A percentile compares a stretch with the other conserved stretches of the same genome.
These are phyloP conservation scores for Neoboletus subvelutipes DNA, from an alignment of 768 basidiomycete species.

Conservation along the genomic window DNA sequence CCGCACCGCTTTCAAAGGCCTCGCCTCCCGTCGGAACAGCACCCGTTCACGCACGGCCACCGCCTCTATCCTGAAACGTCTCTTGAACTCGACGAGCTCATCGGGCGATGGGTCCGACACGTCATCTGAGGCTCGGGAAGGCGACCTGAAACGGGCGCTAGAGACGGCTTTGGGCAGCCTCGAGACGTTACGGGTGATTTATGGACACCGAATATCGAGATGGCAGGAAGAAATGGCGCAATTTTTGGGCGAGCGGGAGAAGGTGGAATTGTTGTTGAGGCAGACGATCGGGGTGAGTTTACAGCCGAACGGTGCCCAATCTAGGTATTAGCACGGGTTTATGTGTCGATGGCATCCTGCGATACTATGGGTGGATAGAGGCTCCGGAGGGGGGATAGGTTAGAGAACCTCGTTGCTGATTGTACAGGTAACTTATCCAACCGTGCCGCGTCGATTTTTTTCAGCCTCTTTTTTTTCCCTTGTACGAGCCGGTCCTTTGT, in stretches of 20 bases:
- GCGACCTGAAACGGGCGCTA: conserved; percentile 65
- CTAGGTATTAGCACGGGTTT: not conserved
- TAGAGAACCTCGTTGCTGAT: not conserved
- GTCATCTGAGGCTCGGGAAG: conserved; percentile 50
- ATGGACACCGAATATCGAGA: conserved; percentile 64
- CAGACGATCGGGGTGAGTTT: conserved; percentile 57
- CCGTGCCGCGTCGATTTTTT: not conserved
- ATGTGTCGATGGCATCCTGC: not conserved
- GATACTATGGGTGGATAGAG: not conserved
- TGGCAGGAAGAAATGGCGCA: conserved; percentile 71
- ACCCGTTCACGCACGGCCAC: conserved; percentile 43
- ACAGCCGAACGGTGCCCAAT: conserved; percentile 19
- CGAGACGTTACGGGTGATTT: conserved; percentile 59
- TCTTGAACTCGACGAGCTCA: conserved; percentile 39
- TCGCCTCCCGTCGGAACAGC: conserved; percentile 56
- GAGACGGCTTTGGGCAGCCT: conserved; percentile 69
- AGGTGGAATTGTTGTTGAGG: conserved; percentile 60
- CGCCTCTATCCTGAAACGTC: conserved; percentile 47
- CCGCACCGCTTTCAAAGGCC: conserved; percentile 55
- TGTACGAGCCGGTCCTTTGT: not conserved
- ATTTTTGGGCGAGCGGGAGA: conserved; percentile 64
- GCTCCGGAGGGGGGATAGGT: too few species aligned
- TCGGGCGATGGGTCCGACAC: conserved; percentile 57
- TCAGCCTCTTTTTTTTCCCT: not conserved
- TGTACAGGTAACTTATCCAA: not conserved